Evolutionary conservation across 768 basidiomycete genomes (phyloP), one percentile per base, ranked within the genome.

Genomic region (Crucibulum laeve): DNA sequence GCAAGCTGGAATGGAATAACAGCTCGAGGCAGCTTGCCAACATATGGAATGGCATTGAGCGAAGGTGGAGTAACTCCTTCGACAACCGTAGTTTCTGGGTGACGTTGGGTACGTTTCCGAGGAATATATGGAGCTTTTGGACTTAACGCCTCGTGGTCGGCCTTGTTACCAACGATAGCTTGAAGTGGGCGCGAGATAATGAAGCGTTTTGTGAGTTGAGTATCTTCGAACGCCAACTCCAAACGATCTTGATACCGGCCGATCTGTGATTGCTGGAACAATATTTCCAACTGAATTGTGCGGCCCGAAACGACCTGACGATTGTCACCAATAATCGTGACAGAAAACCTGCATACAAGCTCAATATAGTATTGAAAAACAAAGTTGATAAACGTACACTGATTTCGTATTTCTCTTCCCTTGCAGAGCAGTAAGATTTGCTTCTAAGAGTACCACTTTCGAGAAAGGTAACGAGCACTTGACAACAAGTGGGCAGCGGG

Each of bases 191-290:
- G 71, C 0, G 69, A 64, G 26, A 84, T 82, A 10, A 73, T 49
- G 51, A 82, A 82, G 1, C 49, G 58, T 26, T 71, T 69, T 6
- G 58, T 53, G 7, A 74, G 60, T 19, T 63, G 62, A 0, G 55
- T 52, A 47, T 80, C 76, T 47, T 76, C 58, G 52, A 85, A 77
- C 0, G 68, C 40, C 15, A 85, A 47, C 48, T 83, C 80, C 3
- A 77, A 46, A 0, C 77, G 70, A 35, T 79, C 78, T 40, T 79
- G 68, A 45, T 68, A 78, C 2, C 74, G 63, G 7, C 82, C 81
- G 23, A 64, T 59, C 40, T 65, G 53, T 0, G 28, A 24, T 37
- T 72, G 64, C 3, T 47, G 54, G 23, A 77, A 63, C 0, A 46
- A 57, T 17, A 77, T 43, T 0, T 37, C 42, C 19, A 79, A 48